A percentile compares a stretch with the other conserved stretches of the same genome.
These are phyloP conservation scores for Puccinia polysora DNA, from an alignment of 1,284 basidiomycete species.

Conservation along the genomic window DNA sequence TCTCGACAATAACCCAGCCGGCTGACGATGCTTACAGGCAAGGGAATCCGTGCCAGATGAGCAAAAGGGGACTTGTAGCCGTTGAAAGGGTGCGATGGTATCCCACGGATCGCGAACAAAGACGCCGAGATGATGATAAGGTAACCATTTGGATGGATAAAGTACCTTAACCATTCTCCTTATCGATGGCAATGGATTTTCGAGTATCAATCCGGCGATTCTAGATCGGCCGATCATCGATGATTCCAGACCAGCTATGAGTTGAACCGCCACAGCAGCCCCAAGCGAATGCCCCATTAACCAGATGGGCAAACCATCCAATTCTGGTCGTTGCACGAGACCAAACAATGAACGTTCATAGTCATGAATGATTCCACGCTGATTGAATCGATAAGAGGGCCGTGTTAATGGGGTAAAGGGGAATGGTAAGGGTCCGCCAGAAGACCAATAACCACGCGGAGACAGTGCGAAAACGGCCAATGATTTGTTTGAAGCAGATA, in stretches of 20 bases:
- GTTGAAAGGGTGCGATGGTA: neutral
- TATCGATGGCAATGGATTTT: conserved; percentile 22
- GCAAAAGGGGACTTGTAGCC: neutral
- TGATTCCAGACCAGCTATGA: neutral
- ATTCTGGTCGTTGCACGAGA: neutral
- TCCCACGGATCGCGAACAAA: conserved; percentile 10
- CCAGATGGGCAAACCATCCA: conserved; percentile 2
- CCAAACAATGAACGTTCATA: conserved; percentile 3
- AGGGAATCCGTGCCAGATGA: too few relatives aligned
- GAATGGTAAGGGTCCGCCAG: conserved; percentile 18
- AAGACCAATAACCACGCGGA: conserved; percentile 24
- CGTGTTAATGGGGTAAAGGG: conserved; percentile 2
- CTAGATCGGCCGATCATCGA: neutral
- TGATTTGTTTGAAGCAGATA: neutral
- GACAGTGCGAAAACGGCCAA: neutral
- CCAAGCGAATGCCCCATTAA: conserved; percentile 19
- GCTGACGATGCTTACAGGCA: neutral
- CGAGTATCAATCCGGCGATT: conserved; percentile 14
- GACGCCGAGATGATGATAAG: conserved; percentile 11
- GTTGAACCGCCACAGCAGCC: conserved; percentile 7
- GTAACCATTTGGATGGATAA: conserved; percentile 7
- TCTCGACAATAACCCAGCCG: neutral
- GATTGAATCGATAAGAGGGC: neutral
- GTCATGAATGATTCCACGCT: neutral
- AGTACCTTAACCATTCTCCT: conserved; percentile 17